These are phyloP conservation scores for Ganoderma lucidum DNA, from an alignment of 1,284 basidiomycete species.

Conservation along the genomic window DNA sequence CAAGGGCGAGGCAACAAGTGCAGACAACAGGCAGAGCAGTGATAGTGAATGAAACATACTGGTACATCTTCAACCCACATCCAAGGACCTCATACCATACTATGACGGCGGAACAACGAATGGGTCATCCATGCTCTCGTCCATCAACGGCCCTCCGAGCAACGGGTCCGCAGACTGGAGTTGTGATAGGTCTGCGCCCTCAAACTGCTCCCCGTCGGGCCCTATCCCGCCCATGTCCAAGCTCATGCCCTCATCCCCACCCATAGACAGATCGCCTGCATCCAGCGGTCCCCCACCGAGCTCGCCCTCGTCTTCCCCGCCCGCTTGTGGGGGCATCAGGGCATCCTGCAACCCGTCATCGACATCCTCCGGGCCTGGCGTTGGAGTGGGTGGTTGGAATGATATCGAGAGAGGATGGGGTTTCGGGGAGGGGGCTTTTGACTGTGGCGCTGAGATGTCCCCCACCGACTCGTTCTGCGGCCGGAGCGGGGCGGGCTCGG, in stretches of 20 bases:
- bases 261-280: conserved; percentile 54
- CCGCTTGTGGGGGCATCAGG: conserved; percentile 30
- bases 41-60: conserved; percentile 10
- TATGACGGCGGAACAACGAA: conserved; percentile 49
- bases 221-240: conserved; percentile 70
- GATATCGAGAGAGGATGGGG: conserved; percentile 58
- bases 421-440: conserved; percentile 71
- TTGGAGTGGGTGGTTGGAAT: conserved; percentile 46
- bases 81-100: not conserved
- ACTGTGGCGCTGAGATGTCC: conserved; percentile 40
- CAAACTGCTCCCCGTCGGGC: conserved; percentile 68
- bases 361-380: conserved; percentile 40
- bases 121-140: conserved; percentile 59
- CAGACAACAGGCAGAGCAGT: not conserved
- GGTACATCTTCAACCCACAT: conserved; percentile 8
- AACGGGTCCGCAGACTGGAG: conserved; percentile 60
- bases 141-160: conserved; percentile 69
- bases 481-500: conserved; percentile 40
- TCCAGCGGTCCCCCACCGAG: conserved; percentile 30
- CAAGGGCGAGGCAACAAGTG: not conserved
- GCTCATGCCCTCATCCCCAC: conserved; percentile 37
- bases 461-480: conserved; percentile 49
- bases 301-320: conserved; percentile 11
- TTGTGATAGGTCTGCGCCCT: conserved; percentile 61
- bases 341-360: conserved; percentile 42